Percentiles rank a stretch among this genome's conserved stretches.
Evolutionary conservation across 345 rosid species (phyloP).

Genomic region (Sapria himalayana): DNA sequence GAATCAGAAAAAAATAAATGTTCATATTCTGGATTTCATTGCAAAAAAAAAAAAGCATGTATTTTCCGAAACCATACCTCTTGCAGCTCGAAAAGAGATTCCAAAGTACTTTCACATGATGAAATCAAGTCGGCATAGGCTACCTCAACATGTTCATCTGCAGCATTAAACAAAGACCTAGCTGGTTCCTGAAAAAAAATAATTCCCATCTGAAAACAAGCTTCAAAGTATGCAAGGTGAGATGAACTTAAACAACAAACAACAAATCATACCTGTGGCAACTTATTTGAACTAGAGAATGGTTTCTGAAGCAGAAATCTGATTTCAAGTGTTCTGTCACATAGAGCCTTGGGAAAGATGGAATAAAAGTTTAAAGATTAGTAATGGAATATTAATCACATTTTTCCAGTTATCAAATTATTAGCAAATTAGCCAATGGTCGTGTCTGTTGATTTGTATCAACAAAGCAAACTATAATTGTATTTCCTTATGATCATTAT

Average conservation of each 20-base stretch:
- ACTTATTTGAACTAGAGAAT: constrained; percentile 52
- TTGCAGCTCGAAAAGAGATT: constrained; percentile 51
- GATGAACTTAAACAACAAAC: not conserved
- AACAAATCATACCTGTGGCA: constrained; percentile 39
- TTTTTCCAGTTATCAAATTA: too few species aligned
- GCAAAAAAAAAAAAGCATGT: too few species aligned
- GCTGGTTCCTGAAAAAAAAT: constrained; percentile 34
- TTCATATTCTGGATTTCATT: too few species aligned
- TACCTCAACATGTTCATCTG: constrained; percentile 24
- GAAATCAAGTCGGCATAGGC: constrained; percentile 45
- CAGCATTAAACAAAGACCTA: constrained; percentile 39
- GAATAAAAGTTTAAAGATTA: constrained; percentile 3
- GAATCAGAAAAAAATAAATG: too few species aligned
- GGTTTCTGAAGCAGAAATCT: constrained; percentile 81
- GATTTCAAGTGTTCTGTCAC: constrained; percentile 67
- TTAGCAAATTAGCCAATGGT: too few species aligned
- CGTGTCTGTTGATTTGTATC: too few species aligned
- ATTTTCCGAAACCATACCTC: constrained; percentile 48
- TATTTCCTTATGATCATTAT: too few species aligned
- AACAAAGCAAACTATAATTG: too few species aligned
- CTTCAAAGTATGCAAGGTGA: not conserved
- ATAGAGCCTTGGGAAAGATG: constrained; percentile 29
- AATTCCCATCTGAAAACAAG: constrained; percentile 3
- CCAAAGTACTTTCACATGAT: constrained; percentile 50
- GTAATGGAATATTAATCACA: too few species aligned